Evolutionary conservation across 129 eudicot genomes (phyloP).

Genomic region (Ambrosia artemisiifolia): DNA sequence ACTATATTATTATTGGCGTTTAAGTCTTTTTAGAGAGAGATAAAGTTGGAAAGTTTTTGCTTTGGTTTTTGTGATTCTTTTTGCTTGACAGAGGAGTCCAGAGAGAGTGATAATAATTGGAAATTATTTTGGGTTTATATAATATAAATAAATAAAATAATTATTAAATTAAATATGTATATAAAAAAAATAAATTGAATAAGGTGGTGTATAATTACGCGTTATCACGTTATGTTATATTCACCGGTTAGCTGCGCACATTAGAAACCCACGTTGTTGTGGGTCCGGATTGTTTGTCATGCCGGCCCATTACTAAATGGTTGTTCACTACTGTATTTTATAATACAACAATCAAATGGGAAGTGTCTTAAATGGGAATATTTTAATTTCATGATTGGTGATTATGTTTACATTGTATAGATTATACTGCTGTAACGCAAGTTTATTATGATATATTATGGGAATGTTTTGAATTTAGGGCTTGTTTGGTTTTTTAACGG

Average conservation of each 20-base stretch:
- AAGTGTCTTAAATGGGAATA: not conserved
- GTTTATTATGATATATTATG: no score
- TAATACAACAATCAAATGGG: not conserved
- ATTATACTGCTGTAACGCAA: no score
- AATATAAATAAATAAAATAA: not conserved
- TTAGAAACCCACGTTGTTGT: not conserved
- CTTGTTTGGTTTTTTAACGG: no score
- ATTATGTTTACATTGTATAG: no score
- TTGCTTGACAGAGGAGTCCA: not conserved
- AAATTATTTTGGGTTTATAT: not conserved
- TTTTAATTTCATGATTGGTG: not conserved
- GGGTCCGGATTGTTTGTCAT: not conserved
- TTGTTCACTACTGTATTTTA: not conserved
- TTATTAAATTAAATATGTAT: no score
- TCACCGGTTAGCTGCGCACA: constrained; percentile 3
- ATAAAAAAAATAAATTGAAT: not conserved
- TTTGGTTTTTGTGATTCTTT: not conserved
- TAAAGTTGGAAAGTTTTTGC: no score
- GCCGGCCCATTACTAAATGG: not conserved
- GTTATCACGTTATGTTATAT: not conserved
- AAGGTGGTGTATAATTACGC: not conserved
- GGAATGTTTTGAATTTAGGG: no score
- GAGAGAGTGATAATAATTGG: not conserved
- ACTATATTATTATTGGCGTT: no score
- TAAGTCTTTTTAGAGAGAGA: no score